phyloP scores from a whole-genome alignment of 2,329 filamentous ascomycete genomes.

The Chalaropsis thielavioides region DNA sequence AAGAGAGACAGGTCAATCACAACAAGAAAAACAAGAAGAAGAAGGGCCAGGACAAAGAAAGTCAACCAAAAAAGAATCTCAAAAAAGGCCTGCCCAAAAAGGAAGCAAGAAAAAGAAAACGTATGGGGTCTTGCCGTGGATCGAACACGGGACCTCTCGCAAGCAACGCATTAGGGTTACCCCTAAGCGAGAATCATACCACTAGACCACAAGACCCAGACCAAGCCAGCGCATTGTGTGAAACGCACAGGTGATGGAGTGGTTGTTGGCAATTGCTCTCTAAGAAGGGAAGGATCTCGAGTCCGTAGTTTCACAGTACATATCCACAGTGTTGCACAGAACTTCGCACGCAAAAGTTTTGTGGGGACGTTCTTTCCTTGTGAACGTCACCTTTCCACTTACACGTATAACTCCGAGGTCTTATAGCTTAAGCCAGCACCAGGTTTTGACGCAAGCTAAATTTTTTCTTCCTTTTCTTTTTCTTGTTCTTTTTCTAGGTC shows the following conservation, averaged over 20 bases:
- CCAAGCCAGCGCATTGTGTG: too few species aligned
- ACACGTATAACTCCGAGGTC: constrained; percentile 9
- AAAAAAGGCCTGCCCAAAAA: not conserved
- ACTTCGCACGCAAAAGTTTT: not conserved
- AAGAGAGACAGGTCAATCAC: not conserved
- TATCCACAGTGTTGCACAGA: not conserved
- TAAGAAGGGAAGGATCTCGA: not conserved
- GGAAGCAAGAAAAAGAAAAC: not conserved
- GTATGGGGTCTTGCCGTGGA: too few species aligned
- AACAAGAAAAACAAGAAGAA: not conserved
- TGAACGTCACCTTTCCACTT: constrained; percentile 12
- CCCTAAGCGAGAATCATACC: too few species aligned
- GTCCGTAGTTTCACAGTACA: not conserved
- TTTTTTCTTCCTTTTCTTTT: too few species aligned
- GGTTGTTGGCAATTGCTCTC: not conserved
- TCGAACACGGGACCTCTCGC: too few species aligned
- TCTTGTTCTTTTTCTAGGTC: not conserved
- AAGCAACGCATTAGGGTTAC: too few species aligned
- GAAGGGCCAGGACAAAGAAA: too few species aligned
- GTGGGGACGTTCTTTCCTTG: not conserved
- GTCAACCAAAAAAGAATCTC: too few species aligned
- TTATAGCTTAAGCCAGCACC: constrained; percentile 1
- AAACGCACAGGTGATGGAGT: not conserved
- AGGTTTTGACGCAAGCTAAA: constrained; percentile 5
- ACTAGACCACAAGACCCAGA: not conserved